Evolutionary conservation across 805 yeast genomes (phyloP).

Genomic region (Teunomyces funiuensis): DNA sequence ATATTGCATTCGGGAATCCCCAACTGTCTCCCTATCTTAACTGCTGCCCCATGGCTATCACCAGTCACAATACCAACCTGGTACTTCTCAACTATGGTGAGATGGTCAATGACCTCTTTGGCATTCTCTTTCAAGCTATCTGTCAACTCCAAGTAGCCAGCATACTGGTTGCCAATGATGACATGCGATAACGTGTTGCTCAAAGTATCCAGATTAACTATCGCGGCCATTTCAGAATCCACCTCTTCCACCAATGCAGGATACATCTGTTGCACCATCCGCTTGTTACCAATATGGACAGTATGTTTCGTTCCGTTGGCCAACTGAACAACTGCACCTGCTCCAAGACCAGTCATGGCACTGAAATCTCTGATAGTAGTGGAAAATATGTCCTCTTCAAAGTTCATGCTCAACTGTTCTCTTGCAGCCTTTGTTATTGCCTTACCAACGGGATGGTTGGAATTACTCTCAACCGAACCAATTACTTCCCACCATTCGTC

Average conservation of each 20-base stretch:
- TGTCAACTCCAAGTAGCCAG: conserved; percentile 65
- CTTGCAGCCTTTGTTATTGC: conserved; percentile 54
- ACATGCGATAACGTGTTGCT: conserved; percentile 54
- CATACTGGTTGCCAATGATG: conserved; percentile 52
- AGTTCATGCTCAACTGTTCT: conserved; percentile 22
- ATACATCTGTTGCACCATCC: conserved; percentile 33
- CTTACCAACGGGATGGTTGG: conserved; percentile 87
- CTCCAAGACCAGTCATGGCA: conserved; percentile 47
- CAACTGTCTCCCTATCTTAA: conserved; percentile 59
- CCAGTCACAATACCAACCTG: conserved; percentile 89
- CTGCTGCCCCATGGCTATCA: conserved; percentile 66
- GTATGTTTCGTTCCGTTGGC: conserved; percentile 17
- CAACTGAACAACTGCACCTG: conserved; percentile 39
- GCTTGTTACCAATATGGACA: conserved; percentile 55
- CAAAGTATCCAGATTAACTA: conserved; percentile 17
- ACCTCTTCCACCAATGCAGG: conserved; percentile 15
- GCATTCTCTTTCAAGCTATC: conserved; percentile 74
- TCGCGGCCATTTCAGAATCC: conserved; percentile 2
- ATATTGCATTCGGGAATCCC: conserved; percentile 66
- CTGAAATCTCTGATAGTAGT: conserved; percentile 34
- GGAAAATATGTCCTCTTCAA: conserved; percentile 33
- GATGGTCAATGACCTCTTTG: conserved; percentile 52
- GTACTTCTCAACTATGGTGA: conserved; percentile 50
- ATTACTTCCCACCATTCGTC: conserved; percentile 51
- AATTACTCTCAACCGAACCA: conserved; percentile 60